These are phyloP conservation scores for Zymoseptoria tritici DNA, from an alignment of 2,329 filamentous ascomycete species.

Conservation along the genomic window DNA sequence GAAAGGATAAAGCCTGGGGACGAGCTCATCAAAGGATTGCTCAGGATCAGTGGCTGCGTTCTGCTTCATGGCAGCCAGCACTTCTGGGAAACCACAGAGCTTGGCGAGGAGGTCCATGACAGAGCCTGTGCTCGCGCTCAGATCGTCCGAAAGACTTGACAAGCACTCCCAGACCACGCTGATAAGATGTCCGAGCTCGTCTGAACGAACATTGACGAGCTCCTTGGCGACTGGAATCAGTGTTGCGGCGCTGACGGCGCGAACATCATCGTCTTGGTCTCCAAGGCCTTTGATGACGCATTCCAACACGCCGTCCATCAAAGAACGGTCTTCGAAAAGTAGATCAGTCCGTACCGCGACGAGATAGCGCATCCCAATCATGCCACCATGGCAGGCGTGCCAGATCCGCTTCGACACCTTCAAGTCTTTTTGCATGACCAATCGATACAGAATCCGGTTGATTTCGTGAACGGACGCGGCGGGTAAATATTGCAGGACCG, in stretches of 20 bases:
- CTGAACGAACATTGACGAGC: conserved; percentile 77
- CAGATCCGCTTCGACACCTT: conserved; percentile 68
- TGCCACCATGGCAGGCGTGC: conserved; percentile 95
- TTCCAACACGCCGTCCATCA: conserved; percentile 87
- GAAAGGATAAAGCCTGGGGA: conserved; percentile 92
- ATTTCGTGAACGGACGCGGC: conserved; percentile 72
- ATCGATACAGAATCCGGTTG: conserved; percentile 74
- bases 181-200: conserved; percentile 72
- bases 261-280: conserved; percentile 89
- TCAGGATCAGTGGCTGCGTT: conserved; percentile 77
- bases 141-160: conserved; percentile 90
- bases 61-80: conserved; percentile 85
- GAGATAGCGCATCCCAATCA: conserved; percentile 92
- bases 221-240: conserved; percentile 93
- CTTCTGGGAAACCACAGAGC: conserved; percentile 87
- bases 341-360: conserved; percentile 92
- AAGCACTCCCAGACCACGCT: conserved; percentile 96
- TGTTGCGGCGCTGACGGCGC: conserved; percentile 94
- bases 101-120: conserved; percentile 98
- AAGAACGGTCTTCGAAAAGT: conserved; percentile 69
- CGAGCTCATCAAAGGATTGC: conserved; percentile 83
- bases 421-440: conserved; percentile 86
- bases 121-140: conserved; percentile 93
- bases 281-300: conserved; percentile 93
- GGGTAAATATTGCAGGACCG: conserved; percentile 76